phyloP scores from a whole-genome alignment of 305 asterid species.

The Striga hermonthica region DNA sequence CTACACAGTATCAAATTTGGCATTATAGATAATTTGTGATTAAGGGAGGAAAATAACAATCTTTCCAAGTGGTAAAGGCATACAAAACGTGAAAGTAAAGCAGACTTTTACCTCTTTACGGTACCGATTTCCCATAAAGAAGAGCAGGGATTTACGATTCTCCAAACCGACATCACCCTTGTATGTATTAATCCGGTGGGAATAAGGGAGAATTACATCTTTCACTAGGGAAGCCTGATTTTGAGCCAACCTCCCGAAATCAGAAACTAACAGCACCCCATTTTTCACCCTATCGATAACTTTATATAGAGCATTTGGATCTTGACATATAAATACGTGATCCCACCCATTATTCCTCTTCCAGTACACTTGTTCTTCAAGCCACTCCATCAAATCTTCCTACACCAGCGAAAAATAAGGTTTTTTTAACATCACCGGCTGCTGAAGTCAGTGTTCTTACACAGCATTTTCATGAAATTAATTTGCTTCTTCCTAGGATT shows the following conservation, averaged over 20 bases:
- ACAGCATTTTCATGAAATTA: too few species aligned
- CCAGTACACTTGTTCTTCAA: conserved; percentile 82
- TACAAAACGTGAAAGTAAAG: not conserved
- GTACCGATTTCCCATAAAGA: conserved; percentile 92
- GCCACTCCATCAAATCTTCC: conserved; percentile 86
- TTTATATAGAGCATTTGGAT: conserved; percentile 95
- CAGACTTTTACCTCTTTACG: conserved; percentile 73
- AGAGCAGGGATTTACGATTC: conserved; percentile 68
- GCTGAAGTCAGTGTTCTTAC: too few species aligned
- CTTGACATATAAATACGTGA: conserved; percentile 93
- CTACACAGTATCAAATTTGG: too few species aligned
- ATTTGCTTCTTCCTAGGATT: too few species aligned
- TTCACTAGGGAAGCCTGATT: conserved; percentile 87
- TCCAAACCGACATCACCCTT: conserved; percentile 68
- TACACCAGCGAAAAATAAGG: conserved; percentile 35
- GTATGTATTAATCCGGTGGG: conserved; percentile 84
- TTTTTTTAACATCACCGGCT: too few species aligned
- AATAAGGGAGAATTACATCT: conserved; percentile 87
- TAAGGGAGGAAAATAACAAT: not conserved
- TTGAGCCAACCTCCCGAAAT: conserved; percentile 86
- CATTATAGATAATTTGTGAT: too few species aligned
- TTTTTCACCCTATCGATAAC: conserved; percentile 78
- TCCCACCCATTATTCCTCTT: conserved; percentile 97
- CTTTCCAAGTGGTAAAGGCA: not conserved
- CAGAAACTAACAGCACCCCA: conserved; percentile 87